Percentiles rank a stretch among this genome's conserved stretches.
Conservation (phyloP, 1,139 yeast genomes). For the Geotrichum citri-aurantii region DNA sequence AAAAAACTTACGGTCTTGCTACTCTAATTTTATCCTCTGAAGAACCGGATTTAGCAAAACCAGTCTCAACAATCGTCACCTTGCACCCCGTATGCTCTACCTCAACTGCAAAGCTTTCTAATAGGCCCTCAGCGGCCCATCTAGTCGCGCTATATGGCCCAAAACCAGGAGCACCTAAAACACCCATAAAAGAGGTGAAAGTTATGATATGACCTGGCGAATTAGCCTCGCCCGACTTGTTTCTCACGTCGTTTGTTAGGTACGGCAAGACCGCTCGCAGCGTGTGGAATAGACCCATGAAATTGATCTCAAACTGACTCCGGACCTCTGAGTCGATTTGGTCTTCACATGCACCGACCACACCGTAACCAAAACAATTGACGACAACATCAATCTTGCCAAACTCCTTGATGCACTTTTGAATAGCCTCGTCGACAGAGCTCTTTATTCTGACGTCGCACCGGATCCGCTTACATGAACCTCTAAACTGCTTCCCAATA, state of each 20-base stretch:
- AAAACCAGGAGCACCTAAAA: slow-evolving; percentile 19
- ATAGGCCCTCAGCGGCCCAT: slow-evolving; percentile 20
- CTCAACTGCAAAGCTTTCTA: slow-evolving; percentile 19
- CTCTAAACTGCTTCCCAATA: slow-evolving; percentile 12
- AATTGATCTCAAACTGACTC: slow-evolving; percentile 19
- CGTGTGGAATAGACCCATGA: slow-evolving; percentile 19
- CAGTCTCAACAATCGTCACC: slow-evolving; percentile 19
- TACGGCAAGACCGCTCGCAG: slow-evolving; percentile 18
- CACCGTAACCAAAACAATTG: slow-evolving; percentile 19
- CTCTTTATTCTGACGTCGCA: slow-evolving; percentile 18
- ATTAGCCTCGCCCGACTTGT: not conserved
- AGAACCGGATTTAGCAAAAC: slow-evolving; percentile 17
- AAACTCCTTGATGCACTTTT: slow-evolving; percentile 11
- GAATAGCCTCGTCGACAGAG: slow-evolving; percentile 17
- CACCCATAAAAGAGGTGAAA: slow-evolving; percentile 19
- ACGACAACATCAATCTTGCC: slow-evolving; percentile 19
- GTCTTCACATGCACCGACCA: slow-evolving; percentile 20
- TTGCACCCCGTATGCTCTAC: slow-evolving; percentile 19
- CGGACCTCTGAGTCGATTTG: slow-evolving; percentile 18
- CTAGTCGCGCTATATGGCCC: slow-evolving; percentile 19
- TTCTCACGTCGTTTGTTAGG: slow-evolving; percentile 15
- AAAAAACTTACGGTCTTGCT: slow-evolving; percentile 16
- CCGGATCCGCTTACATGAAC: slow-evolving; percentile 15
- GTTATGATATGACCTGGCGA: slow-evolving; percentile 17
- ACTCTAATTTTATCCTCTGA: slow-evolving; percentile 10